Base-by-base conservation (phyloP, 164 flowering plant genomes). In the Piper betle region DNA sequence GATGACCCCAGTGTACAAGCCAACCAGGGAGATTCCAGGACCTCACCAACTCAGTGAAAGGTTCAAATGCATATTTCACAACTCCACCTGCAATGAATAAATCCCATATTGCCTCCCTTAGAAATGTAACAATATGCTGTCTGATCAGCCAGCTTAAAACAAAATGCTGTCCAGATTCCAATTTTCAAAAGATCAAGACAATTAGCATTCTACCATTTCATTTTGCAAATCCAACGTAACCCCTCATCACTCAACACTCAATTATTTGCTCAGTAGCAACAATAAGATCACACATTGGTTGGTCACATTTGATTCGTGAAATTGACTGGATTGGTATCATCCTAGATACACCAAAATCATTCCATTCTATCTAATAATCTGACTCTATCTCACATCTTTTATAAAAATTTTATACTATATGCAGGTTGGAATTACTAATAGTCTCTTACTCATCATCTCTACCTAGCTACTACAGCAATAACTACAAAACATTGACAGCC, bases 1-100 rank as follows among this genome's bases (percentile, higher is more conserved):
- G 98, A 57, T 92, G 96, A 64, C 96, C 96, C 98, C 98, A 91
- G 52, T 91, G 98, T 41, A 92, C 92, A 41, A 92, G 91, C 98
- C 95, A 88, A 20, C 68, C 87, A 13, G 96, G 98, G 53, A 92
- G 87, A 74, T 76, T 73, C 83, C 61, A 79, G 13, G 89, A 69
- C 69, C 84, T 80, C 38, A 88, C 83, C 19, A 85, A 71, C 76
- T 88, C 98, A 63, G 75, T 88, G 62, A 92, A 82, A 40, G 96
- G 95, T 59, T 74, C 87, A 73, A 84, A 77, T 39, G 78, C 52
- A 54, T 85, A 77, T 60, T 81, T 85, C 65, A 88, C 74, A 40
- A 78, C 55, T 15, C 66, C 84, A 72, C 91, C 96, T 87, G 78
- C 53, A n/a, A 37, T 13, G 52, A 4, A 10, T 12, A 5, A 40